These are phyloP conservation scores for Pyrus communis DNA, from an alignment of 306 rosid genomes.

Conservation along the genomic window DNA sequence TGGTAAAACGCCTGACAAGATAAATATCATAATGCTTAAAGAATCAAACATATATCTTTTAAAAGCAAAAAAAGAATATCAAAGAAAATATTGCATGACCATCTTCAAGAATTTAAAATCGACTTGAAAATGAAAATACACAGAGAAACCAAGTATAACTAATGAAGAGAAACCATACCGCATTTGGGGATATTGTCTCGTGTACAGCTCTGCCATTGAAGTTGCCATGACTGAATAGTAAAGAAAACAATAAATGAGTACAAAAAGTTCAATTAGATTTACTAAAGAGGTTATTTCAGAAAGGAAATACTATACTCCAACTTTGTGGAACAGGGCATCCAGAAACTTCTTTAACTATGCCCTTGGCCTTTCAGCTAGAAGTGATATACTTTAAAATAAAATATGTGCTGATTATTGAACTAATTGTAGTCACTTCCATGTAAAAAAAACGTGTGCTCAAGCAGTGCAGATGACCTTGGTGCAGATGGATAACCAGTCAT, in stretches of 20 bases:
- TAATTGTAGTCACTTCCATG: slow-evolving; percentile 45
- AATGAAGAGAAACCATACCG: slow-evolving; percentile 38
- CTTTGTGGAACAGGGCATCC: slow-evolving; percentile 20
- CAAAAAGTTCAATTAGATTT: slow-evolving; percentile 2
- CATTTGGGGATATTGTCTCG: slow-evolving; percentile 33
- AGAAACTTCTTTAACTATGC: slow-evolving; percentile 18
- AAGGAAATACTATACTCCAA: slow-evolving; percentile 10
- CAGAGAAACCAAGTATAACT: neutral
- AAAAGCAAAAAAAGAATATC: neutral
- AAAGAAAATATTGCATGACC: neutral
- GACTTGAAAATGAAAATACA: neutral
- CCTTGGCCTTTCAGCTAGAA: slow-evolving; percentile 24
- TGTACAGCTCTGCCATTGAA: slow-evolving; percentile 35
- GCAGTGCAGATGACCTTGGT: slow-evolving; percentile 99
- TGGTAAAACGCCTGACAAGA: neutral
- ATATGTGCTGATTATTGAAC: slow-evolving; percentile 34
- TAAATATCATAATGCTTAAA: neutral
- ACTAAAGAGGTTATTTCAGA: slow-evolving; percentile 9
- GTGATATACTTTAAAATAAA: slow-evolving; percentile 4
- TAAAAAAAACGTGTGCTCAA: slow-evolving; percentile 62
- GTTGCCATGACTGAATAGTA: slow-evolving; percentile 41
- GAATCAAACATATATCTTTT: neutral
- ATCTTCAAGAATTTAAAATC: neutral
- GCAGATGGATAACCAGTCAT: slow-evolving; percentile 97
- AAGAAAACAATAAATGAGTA: slow-evolving; percentile 9